These are phyloP conservation scores for Rhizoclosmatium globosum DNA, from an alignment of 192 early-diverging fungal species.

Conservation along the genomic window DNA sequence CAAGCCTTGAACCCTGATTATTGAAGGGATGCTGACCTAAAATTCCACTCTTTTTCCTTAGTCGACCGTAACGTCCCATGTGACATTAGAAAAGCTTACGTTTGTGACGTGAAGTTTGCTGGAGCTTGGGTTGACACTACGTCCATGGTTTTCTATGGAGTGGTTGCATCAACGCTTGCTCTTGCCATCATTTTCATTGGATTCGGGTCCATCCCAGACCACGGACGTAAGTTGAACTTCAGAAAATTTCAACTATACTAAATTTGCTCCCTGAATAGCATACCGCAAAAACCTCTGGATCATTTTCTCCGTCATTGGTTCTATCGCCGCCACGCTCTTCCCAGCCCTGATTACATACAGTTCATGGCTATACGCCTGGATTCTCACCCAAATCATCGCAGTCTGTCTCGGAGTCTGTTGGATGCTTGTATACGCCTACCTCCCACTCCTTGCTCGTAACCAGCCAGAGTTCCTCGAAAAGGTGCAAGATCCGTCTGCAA, in stretches of 20 bases:
- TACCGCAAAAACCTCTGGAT: constrained; percentile 34
- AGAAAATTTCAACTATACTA: not conserved
- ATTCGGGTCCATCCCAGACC: constrained; percentile 50
- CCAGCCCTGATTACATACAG: not conserved
- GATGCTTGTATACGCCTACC: constrained; percentile 33
- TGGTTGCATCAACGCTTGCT: constrained; percentile 31
- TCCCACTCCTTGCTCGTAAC: constrained; percentile 22
- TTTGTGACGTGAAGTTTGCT: constrained; percentile 30
- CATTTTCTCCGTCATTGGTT: constrained; percentile 8
- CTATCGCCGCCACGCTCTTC: constrained; percentile 11
- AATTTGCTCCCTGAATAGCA: not conserved
- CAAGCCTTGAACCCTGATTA: constrained; percentile 36
- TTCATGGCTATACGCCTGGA: not conserved
- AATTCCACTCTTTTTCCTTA: not conserved
- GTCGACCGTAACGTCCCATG: constrained; percentile 38
- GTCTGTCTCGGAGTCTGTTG: constrained; percentile 11
- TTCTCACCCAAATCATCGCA: not conserved
- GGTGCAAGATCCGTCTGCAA: not conserved
- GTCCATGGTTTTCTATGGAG: constrained; percentile 45
- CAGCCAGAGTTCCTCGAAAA: constrained; percentile 24
- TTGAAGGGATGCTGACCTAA: constrained; percentile 26
- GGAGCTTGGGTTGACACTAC: constrained; percentile 33
- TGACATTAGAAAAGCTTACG: constrained; percentile 19
- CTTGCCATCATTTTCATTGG: constrained; percentile 44
- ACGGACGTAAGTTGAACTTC: constrained; percentile 35